Conservation (phyloP, 2,329 filamentous ascomycete species). For the Ophidiomyces ophidiicola region DNA sequence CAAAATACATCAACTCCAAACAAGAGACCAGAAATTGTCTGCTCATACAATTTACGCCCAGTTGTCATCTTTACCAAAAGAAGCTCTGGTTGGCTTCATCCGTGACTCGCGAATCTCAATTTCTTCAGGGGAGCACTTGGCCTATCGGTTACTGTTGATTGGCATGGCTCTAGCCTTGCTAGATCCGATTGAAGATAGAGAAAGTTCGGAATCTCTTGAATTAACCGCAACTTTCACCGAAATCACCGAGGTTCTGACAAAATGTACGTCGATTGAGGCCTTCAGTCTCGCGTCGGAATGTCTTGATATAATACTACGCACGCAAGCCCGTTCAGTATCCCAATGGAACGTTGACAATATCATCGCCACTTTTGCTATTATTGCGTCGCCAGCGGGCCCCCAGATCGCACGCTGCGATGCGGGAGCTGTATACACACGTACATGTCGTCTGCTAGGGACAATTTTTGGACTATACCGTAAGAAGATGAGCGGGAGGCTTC, state of each 20-base stretch:
- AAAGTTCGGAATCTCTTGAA: constrained; percentile 25
- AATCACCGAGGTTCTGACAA: constrained; percentile 23
- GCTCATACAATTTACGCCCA: constrained; percentile 26
- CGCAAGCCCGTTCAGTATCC: constrained; percentile 31
- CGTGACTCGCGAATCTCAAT: constrained; percentile 23
- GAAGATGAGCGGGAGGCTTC: constrained; percentile 48
- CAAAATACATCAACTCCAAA: constrained; percentile 27
- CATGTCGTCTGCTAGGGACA: constrained; percentile 43
- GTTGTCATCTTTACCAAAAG: constrained; percentile 25
- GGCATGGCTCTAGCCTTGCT: constrained; percentile 28
- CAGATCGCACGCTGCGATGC: constrained; percentile 24
- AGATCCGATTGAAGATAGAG: constrained; percentile 28
- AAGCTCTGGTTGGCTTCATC: constrained; percentile 23
- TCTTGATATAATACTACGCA: constrained; percentile 30
- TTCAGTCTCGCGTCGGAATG: constrained; percentile 32
- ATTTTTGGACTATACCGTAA: constrained; percentile 47
- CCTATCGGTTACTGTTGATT: constrained; percentile 26
- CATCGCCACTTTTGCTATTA: constrained; percentile 28
- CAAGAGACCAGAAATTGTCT: constrained; percentile 28
- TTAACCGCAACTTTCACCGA: constrained; percentile 28
- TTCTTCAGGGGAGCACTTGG: constrained; percentile 21
- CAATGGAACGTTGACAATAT: constrained; percentile 37
- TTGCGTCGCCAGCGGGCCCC: constrained; percentile 27
- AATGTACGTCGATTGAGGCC: constrained; percentile 26
- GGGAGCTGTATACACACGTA: constrained; percentile 39